These are phyloP conservation scores for Malania oleifera DNA, from an alignment of 164 flowering plant genomes.

Conservation along the genomic window DNA sequence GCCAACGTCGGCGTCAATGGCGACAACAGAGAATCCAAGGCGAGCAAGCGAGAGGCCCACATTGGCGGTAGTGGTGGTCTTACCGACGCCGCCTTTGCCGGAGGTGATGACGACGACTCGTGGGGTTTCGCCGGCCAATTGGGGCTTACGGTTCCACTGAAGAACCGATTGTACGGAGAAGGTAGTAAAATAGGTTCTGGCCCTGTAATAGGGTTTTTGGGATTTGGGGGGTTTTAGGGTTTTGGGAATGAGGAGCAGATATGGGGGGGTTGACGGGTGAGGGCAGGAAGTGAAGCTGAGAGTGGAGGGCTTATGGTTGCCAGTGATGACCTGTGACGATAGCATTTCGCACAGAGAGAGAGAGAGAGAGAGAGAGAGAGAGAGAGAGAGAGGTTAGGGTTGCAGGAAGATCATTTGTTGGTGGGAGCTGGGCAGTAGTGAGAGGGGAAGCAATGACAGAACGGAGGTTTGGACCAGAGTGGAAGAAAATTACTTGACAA, in stretches of 20 bases:
- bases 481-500: no score
- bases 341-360: conserved; percentile 9
- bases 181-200: neutral
- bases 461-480: no score
- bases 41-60: conserved; percentile 89
- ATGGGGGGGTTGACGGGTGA: conserved; percentile 9
- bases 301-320: conserved; percentile 15
- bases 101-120: conserved; percentile 95
- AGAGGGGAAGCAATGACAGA: no score
- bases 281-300: conserved; percentile 4
- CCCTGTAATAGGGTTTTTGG: neutral
- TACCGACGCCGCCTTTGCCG: conserved; percentile 99
- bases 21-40: conserved; percentile 87
- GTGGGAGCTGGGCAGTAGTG: no score
- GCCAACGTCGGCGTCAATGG: conserved; percentile 95
- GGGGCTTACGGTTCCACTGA: conserved; percentile 84
- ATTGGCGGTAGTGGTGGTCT: conserved; percentile 97
- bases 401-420: no score
- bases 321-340: conserved; percentile 14
- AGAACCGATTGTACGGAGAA: conserved; percentile 39
- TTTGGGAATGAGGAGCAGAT: conserved; percentile 12
- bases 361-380: neutral
- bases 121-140: conserved; percentile 73
- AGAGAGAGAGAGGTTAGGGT: no score
- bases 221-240: conserved; percentile 10